Percentiles rank a stretch among this genome's conserved stretches.
Conservation (phyloP, 73 alveolate species). For the Tetrahymena malaccensis region DNA sequence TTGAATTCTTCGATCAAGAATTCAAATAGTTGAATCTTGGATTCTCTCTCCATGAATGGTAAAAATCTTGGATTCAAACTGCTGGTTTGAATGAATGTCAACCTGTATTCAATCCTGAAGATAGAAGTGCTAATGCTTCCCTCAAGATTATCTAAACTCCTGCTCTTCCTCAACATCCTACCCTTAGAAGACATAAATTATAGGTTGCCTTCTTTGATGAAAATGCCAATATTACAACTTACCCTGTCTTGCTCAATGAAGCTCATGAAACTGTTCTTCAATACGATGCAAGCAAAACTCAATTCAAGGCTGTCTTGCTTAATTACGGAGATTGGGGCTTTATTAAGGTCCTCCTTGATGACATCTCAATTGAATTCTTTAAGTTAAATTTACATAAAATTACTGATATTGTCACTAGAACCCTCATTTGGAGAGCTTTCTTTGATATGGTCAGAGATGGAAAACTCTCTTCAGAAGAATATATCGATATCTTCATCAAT, state of each 20-base stretch:
- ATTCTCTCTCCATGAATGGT: conserved; percentile 38
- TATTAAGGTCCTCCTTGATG: conserved; percentile 26
- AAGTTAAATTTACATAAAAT: conserved; percentile 4
- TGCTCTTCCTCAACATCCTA: conserved; percentile 25
- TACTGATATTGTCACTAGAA: conserved; percentile 25
- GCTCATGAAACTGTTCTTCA: background rate
- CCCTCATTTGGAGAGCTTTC: conserved; percentile 28
- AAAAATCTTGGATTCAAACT: conserved; percentile 66
- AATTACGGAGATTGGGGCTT: conserved; percentile 33
- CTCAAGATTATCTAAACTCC: conserved; percentile 17
- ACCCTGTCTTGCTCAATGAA: background rate
- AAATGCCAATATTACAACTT: conserved; percentile 2
- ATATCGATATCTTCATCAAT: conserved; percentile 8
- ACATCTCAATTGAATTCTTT: conserved; percentile 8
- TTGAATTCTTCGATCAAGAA: conserved; percentile 63
- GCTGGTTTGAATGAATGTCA: conserved; percentile 81
- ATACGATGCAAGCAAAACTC: conserved; percentile 7
- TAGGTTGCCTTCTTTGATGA: conserved; percentile 25
- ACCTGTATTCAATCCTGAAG: conserved; percentile 45
- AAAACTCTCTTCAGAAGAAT: conserved; percentile 23
- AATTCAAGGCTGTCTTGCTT: conserved; percentile 17
- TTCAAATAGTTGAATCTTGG: background rate
- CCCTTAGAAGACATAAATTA: conserved; percentile 16
- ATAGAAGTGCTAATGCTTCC: conserved; percentile 3
- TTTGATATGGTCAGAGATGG: conserved; percentile 46